phyloP scores from a whole-genome alignment of 441 rosid genomes.

The Erodium moschatum region DNA sequence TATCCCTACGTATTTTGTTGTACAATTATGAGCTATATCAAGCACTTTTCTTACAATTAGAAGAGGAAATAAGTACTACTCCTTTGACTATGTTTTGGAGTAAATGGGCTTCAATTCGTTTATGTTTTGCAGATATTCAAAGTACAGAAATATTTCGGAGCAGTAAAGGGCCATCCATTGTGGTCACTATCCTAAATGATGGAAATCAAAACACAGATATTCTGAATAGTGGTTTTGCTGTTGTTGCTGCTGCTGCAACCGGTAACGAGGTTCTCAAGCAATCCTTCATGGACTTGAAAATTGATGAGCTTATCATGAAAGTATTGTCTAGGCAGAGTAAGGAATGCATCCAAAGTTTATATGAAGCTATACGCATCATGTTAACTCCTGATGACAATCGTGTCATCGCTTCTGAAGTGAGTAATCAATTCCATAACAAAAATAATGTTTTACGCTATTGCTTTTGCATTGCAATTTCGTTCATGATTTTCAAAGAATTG shows the following conservation, averaged over 20 bases:
- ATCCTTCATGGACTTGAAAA: slow-evolving; percentile 63
- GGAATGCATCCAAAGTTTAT: slow-evolving; percentile 39
- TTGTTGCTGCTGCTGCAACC: slow-evolving; percentile 69
- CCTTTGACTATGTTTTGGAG: background rate
- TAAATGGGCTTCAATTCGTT: background rate
- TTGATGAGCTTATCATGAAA: slow-evolving; percentile 66
- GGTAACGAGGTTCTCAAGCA: slow-evolving; percentile 76
- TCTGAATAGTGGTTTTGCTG: slow-evolving; percentile 49
- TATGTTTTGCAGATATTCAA: slow-evolving; percentile 45
- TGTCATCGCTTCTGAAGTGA: slow-evolving; percentile 89
- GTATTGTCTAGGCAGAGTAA: slow-evolving; percentile 37
- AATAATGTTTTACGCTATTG: background rate
- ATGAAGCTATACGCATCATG: slow-evolving; percentile 61
- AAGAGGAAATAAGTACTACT: too few species aligned
- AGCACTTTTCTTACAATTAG: too few species aligned
- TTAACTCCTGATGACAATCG: slow-evolving; percentile 84
- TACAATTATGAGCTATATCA: too few species aligned
- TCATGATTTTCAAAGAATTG: too few species aligned
- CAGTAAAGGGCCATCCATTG: slow-evolving; percentile 42
- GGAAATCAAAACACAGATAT: slow-evolving; percentile 39
- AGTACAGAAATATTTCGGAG: slow-evolving; percentile 54
- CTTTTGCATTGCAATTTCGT: too few species aligned
- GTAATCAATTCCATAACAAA: slow-evolving; percentile 20
- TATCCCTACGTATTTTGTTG: too few species aligned
- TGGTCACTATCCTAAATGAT: slow-evolving; percentile 37